These are phyloP conservation scores for Epichloe bromicola DNA, from an alignment of 2,329 filamentous ascomycete genomes.

Conservation along the genomic window DNA sequence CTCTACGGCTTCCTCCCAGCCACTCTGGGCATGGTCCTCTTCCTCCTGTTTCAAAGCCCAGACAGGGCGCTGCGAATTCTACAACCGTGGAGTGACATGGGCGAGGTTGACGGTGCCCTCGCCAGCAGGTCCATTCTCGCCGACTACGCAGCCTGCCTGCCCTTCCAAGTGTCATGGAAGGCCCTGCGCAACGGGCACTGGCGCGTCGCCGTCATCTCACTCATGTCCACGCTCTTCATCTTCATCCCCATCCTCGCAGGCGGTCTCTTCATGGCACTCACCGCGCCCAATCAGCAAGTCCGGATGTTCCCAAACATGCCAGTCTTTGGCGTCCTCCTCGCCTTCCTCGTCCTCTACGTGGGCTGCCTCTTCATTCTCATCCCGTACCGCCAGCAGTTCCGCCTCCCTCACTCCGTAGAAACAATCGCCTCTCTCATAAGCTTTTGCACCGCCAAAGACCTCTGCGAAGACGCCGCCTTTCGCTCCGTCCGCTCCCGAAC, in stretches of 20 bases:
- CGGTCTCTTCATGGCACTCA: slow-evolving; percentile 63
- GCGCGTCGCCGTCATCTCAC: slow-evolving; percentile 48
- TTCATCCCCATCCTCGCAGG: slow-evolving; percentile 55
- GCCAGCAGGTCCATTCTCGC: slow-evolving; percentile 53
- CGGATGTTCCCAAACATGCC: slow-evolving; percentile 62
- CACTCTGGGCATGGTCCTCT: slow-evolving; percentile 51
- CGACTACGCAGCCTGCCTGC: slow-evolving; percentile 56
- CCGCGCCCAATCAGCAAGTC: slow-evolving; percentile 35
- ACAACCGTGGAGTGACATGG: slow-evolving; percentile 55
- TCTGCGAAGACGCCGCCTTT: slow-evolving; percentile 63
- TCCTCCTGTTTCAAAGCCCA: slow-evolving; percentile 52
- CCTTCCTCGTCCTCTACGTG: slow-evolving; percentile 57
- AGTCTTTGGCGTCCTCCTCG: slow-evolving; percentile 60
- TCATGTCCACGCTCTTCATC: slow-evolving; percentile 45
- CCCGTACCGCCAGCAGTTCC: slow-evolving; percentile 45
- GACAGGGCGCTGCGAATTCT: slow-evolving; percentile 54
- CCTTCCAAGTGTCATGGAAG: slow-evolving; percentile 43
- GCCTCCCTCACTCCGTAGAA: slow-evolving; percentile 60
- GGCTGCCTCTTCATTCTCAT: slow-evolving; percentile 48
- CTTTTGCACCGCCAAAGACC: slow-evolving; percentile 60
- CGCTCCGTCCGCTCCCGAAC: slow-evolving; percentile 50
- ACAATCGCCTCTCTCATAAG: slow-evolving; percentile 66
- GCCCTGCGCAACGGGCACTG: slow-evolving; percentile 51
- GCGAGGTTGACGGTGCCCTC: slow-evolving; percentile 40
- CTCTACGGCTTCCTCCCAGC: slow-evolving; percentile 68